Percentiles rank a stretch among this genome's conserved stretches.
phyloP scores from a whole-genome alignment of 2,329 filamentous ascomycete species.

The Fonsecaea pedrosoi region DNA sequence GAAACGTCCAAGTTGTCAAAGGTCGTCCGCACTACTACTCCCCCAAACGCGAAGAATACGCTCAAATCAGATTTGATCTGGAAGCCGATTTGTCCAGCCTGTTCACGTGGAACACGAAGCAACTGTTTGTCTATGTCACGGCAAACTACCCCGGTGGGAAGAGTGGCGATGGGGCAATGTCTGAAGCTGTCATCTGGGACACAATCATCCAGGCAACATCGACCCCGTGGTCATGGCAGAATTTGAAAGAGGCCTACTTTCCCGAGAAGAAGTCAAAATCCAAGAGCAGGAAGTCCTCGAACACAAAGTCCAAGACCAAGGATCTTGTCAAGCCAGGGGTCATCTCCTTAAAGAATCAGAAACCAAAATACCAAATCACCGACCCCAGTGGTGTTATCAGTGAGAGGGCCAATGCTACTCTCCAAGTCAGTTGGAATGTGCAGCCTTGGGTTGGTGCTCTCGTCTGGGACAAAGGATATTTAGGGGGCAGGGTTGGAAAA shows the following conservation, averaged over 20 bases:
- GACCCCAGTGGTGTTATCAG: slow-evolving; percentile 83
- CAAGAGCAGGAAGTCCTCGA: slow-evolving; percentile 38
- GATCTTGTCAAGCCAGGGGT: slow-evolving; percentile 60
- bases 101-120: slow-evolving; percentile 99
- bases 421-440: slow-evolving; percentile 92
- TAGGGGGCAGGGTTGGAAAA: slow-evolving; percentile 55
- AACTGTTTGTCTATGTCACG: slow-evolving; percentile 94
- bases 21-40: slow-evolving; percentile 97
- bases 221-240: slow-evolving; percentile 51
- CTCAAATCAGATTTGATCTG: slow-evolving; percentile 89
- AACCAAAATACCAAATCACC: slow-evolving; percentile 96
- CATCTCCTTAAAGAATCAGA: slow-evolving; percentile 79
- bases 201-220: slow-evolving; percentile 77
- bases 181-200: slow-evolving; percentile 93
- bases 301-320: slow-evolving; percentile 31
- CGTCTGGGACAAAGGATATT: slow-evolving; percentile 70
- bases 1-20: slow-evolving; percentile 85
- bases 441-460: slow-evolving; percentile 94
- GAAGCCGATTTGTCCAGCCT: slow-evolving; percentile 89
- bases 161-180: slow-evolving; percentile 43
- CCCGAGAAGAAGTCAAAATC: slow-evolving; percentile 43
- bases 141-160: slow-evolving; percentile 66
- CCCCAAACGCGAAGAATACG: slow-evolving; percentile 91
- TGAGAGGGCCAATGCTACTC: slow-evolving; percentile 72
- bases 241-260: slow-evolving; percentile 47